These are phyloP conservation scores for Nemania diffusa DNA, from an alignment of 2,329 filamentous ascomycete genomes.

Conservation along the genomic window DNA sequence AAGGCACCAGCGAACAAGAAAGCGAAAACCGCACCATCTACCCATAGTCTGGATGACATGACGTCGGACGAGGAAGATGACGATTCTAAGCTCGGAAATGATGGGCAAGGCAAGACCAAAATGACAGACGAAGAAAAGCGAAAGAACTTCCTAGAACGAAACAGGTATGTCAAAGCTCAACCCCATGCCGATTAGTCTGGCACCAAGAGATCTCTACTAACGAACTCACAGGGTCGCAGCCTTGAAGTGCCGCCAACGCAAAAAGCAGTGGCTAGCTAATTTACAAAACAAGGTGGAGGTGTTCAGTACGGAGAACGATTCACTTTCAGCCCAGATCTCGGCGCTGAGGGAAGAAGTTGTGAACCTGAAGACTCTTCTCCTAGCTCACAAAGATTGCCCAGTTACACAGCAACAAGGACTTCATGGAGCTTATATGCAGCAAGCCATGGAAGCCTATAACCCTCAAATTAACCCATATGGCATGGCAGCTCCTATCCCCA, in stretches of 20 bases:
- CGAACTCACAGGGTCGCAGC: constrained; percentile 80
- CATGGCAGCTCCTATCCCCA: constrained; percentile 63
- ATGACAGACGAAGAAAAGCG: constrained; percentile 99
- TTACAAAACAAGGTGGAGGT: constrained; percentile 94
- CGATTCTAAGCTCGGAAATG: constrained; percentile 62
- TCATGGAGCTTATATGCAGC: constrained; percentile 66
- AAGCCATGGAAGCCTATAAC: constrained; percentile 65
- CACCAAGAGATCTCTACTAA: neutral
- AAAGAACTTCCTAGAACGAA: constrained; percentile 96
- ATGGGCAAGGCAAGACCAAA: constrained; percentile 72
- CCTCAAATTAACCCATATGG: constrained; percentile 69
- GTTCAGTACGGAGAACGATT: constrained; percentile 91
- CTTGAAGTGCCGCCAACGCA: constrained; percentile 94
- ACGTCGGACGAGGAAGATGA: constrained; percentile 65
- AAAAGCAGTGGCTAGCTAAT: constrained; percentile 98
- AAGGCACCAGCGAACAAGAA: constrained; percentile 78
- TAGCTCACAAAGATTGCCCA: constrained; percentile 96
- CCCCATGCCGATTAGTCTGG: neutral
- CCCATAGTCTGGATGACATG: constrained; percentile 55
- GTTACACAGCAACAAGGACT: constrained; percentile 88
- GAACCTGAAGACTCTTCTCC: constrained; percentile 88
- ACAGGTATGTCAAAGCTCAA: constrained; percentile 72
- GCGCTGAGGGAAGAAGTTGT: constrained; percentile 92
- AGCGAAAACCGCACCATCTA: constrained; percentile 62
- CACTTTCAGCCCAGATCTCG: constrained; percentile 82